Evolutionary conservation across 2,329 filamentous ascomycete species (phyloP).

Genomic region (Corinectria fuckeliana): DNA sequence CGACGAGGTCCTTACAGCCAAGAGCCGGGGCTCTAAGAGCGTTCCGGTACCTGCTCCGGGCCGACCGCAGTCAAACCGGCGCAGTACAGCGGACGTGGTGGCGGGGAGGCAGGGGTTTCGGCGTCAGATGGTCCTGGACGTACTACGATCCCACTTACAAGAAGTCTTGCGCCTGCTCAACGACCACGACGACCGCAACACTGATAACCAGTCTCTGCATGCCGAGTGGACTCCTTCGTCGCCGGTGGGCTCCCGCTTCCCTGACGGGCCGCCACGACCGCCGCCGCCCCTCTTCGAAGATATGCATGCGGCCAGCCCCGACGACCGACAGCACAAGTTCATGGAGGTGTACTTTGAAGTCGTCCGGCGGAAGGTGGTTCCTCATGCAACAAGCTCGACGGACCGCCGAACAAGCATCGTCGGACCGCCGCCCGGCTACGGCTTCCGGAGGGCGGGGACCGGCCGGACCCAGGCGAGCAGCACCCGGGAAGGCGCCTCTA

Average conservation of each 20-base stretch:
- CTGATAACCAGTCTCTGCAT: conserved; percentile 33
- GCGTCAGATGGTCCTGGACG: conserved; percentile 50
- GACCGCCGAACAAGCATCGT: conserved; percentile 36
- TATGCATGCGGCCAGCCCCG: conserved; percentile 54
- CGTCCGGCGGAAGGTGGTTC: conserved; percentile 50
- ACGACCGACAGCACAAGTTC: conserved; percentile 57
- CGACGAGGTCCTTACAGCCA: conserved; percentile 52
- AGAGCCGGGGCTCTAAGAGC: conserved; percentile 9
- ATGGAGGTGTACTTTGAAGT: conserved; percentile 59
- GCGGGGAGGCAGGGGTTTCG: conserved; percentile 33
- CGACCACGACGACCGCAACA: conserved; percentile 40
- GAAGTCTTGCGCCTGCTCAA: conserved; percentile 56
- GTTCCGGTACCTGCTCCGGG: neutral
- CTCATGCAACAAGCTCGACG: conserved; percentile 40
- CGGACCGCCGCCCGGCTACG: conserved; percentile 29
- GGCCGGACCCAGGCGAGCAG: conserved; percentile 36
- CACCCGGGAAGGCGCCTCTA: conserved; percentile 1
- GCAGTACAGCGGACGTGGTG: conserved; percentile 12
- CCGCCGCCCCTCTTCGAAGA: conserved; percentile 48
- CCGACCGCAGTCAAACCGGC: conserved; percentile 1
- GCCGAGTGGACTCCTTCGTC: conserved; percentile 28
- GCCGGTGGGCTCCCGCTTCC: neutral
- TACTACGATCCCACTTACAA: conserved; percentile 58
- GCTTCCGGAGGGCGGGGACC: conserved; percentile 30
- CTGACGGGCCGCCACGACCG: neutral